Conservation (phyloP, 441 rosid genomes). For the Gossypium aridum region DNA sequence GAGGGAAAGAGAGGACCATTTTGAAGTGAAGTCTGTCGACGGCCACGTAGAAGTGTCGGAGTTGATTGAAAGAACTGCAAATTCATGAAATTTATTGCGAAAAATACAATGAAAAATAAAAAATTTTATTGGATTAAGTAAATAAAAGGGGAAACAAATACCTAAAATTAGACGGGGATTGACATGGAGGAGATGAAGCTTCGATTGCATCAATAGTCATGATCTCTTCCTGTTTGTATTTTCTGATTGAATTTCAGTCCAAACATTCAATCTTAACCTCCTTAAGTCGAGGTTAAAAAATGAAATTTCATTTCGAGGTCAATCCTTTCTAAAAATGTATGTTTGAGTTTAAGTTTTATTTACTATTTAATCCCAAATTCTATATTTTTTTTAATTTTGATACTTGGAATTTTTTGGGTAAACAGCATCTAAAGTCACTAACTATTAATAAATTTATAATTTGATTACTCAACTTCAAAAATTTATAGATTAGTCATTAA, state of each 20-base stretch:
- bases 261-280: too few relatives aligned
- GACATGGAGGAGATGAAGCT: constrained; percentile 42
- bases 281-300: too few relatives aligned
- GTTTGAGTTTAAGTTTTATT: too few relatives aligned
- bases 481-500: too few relatives aligned
- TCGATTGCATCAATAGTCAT: constrained; percentile 39
- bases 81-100: neutral
- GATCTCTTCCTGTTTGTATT: neutral
- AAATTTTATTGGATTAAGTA: neutral
- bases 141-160: neutral
- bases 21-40: constrained; percentile 78
- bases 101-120: neutral
- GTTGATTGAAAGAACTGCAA: constrained; percentile 34
- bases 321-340: too few relatives aligned
- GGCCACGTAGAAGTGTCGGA: constrained; percentile 72
- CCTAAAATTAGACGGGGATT: constrained; percentile 40
- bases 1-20: constrained; percentile 35
- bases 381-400: too few relatives aligned
- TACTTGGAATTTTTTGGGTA: too few relatives aligned
- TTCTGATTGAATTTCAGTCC: neutral
- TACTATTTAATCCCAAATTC: too few relatives aligned
- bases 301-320: too few relatives aligned
- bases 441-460: too few relatives aligned
- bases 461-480: too few relatives aligned
- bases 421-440: too few relatives aligned